Evolutionary conservation across 768 basidiomycete species (phyloP), one percentile per base, ranked within the genome.

Genomic region (Suillus hirtellus): DNA sequence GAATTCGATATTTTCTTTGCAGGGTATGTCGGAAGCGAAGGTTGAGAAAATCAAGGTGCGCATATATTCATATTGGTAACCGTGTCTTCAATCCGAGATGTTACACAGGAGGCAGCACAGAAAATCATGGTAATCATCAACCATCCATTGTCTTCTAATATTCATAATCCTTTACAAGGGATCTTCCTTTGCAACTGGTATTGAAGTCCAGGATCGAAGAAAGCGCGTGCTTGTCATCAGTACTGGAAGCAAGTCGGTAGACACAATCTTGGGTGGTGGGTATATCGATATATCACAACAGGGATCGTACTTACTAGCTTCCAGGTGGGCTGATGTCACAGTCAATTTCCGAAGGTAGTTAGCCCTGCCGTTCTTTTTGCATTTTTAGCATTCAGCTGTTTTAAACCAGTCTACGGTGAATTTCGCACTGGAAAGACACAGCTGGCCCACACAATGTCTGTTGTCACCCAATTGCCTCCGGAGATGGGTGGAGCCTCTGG

Each of bases 1-100:
- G 40, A 58, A 58, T 19, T 58, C 38, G 46, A 34, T 44, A 46
- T 53, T 2, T 35, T 60, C 44, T 60, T 60, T 27, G 63, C 62
- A 96, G 93, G 96, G 96, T 49, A 89, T 96, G 84, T 95, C 95
- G 3, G 96, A 97, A 69, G 92, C 96, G 0, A 99, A 99, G 74
- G 95, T 99, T 2, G 96, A 99, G 71, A 99, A 99, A 75, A 92
- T 98, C 70, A 96, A 96, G 80, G 94, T 85, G 62, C 47, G 72
- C 61, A 63, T 66, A 63, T 64, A 71, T 63, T 68, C 68, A 60
- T 34, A 42, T 43, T 11, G 27, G 35, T 56, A 43, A 56, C 46
- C 44, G 50, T 34, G 12, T 17, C 42, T 17, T 40, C 15, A 56
- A 34, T 14, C 40, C 19, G 42, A 40, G 11, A 42, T 31, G 35